These are phyloP conservation scores for Acacia concinna DNA, from an alignment of 331 rosid species.

Conservation along the genomic window DNA sequence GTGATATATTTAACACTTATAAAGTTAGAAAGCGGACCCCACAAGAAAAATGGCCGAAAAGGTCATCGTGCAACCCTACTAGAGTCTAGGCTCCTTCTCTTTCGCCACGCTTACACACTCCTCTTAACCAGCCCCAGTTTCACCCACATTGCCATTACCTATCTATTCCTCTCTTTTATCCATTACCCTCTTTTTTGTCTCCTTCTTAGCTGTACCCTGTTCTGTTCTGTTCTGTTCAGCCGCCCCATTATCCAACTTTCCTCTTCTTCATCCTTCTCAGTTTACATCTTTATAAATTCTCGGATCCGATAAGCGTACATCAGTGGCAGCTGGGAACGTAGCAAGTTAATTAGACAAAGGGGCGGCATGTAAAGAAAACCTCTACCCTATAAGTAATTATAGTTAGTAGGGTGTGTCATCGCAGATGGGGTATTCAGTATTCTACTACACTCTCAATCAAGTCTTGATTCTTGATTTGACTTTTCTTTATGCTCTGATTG, in stretches of 20 bases:
- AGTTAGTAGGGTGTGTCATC: neutral
- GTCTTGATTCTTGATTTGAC: neutral
- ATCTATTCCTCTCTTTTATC: neutral
- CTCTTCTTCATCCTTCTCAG: neutral
- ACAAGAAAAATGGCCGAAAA: conserved; percentile 39
- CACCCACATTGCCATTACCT: conserved; percentile 11
- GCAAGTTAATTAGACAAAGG: neutral
- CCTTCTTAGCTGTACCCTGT: neutral
- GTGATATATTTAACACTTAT: conserved; percentile 53
- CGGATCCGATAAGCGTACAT: neutral
- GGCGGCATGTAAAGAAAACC: neutral
- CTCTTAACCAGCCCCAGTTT: conserved; percentile 24
- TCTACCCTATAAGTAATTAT: neutral
- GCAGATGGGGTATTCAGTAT: neutral
- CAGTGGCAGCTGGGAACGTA: neutral
- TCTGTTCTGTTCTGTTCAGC: neutral
- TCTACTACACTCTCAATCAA: neutral
- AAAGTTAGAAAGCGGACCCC: conserved; percentile 48
- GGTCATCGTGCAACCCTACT: conserved; percentile 34
- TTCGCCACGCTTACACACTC: conserved; percentile 42
- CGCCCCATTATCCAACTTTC: neutral
- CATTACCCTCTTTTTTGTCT: neutral
- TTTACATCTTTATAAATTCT: neutral
- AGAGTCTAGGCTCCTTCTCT: conserved; percentile 41
- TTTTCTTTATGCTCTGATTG: neutral